phyloP scores from a whole-genome alignment of 371 early-diverging fungal genomes.

The Mucor irregularis region DNA sequence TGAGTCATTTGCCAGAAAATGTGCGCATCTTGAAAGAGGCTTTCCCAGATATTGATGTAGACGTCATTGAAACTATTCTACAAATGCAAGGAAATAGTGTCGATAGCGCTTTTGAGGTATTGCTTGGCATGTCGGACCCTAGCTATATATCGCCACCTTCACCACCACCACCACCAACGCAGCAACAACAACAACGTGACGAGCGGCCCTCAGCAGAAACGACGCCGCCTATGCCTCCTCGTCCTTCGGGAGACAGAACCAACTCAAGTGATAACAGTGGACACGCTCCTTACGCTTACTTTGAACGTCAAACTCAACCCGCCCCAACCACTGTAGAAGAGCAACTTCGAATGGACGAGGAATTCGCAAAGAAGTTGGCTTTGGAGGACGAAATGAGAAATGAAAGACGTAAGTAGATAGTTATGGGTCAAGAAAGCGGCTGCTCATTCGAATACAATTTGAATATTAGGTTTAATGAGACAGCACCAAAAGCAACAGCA shows the following conservation, averaged over 20 bases:
- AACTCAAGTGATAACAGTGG: background rate
- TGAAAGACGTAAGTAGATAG: conserved; percentile 16
- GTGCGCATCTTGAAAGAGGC: conserved; percentile 44
- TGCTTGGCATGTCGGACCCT: conserved; percentile 50
- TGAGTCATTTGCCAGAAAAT: conserved; percentile 7
- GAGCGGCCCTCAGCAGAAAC: conserved; percentile 1
- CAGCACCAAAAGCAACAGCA: conserved; percentile 3
- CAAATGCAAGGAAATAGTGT: conserved; percentile 34
- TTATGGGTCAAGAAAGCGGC: no score
- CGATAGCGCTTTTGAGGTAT: conserved; percentile 41
- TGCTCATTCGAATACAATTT: no score
- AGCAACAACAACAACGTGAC: no score
- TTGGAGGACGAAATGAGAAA: conserved; percentile 37
- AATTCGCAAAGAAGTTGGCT: conserved; percentile 41
- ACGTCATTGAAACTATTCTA: conserved; percentile 47
- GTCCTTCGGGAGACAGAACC: conserved; percentile 5
- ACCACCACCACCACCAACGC: background rate
- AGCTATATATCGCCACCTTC: conserved; percentile 32
- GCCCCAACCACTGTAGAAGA: conserved; percentile 35
- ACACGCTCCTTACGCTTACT: conserved; percentile 18
- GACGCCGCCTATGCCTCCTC: conserved; percentile 40
- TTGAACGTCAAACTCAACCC: conserved; percentile 17
- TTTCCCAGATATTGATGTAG: conserved; percentile 46
- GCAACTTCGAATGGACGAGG: conserved; percentile 50
- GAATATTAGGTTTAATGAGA: no score